A percentile compares a stretch with the other conserved stretches of the same genome.
These are phyloP conservation scores for Argentina anserina DNA, from an alignment of 306 rosid species.

Conservation along the genomic window DNA sequence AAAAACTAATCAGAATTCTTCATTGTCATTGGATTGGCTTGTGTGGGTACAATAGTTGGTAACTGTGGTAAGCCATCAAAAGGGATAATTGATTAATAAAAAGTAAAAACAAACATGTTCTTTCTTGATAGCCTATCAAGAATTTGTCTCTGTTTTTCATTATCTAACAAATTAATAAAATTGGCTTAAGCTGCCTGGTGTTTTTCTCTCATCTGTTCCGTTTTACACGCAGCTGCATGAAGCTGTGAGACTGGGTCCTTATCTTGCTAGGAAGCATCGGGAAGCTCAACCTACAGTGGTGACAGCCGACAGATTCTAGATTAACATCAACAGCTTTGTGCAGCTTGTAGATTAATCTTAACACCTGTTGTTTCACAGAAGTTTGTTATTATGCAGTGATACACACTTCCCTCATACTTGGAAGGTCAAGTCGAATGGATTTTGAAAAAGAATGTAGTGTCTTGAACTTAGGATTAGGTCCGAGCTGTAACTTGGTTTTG, in stretches of 20 bases:
- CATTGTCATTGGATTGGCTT: neutral
- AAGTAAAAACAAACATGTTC: neutral
- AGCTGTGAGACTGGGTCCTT: slow-evolving; percentile 72
- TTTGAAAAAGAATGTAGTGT: neutral
- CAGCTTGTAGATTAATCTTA: slow-evolving; percentile 1
- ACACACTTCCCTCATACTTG: too few species aligned
- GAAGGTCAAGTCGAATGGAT: neutral
- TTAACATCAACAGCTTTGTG: neutral
- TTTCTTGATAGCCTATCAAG: neutral
- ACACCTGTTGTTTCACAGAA: neutral
- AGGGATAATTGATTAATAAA: neutral
- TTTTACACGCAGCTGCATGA: slow-evolving; percentile 62
- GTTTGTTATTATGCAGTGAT: neutral
- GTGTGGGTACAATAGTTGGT: neutral
- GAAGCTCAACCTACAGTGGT: slow-evolving; percentile 75
- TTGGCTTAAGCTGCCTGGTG: neutral
- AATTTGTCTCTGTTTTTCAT: neutral
- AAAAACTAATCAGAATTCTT: neutral
- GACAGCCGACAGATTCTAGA: slow-evolving; percentile 80
- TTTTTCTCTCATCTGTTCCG: neutral
- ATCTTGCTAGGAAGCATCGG: slow-evolving; percentile 42
- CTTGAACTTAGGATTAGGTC: too few species aligned
- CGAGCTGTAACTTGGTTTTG: too few species aligned
- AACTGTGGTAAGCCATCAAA: neutral
- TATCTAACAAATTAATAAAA: neutral